Conservation (phyloP, 2,329 filamentous ascomycete genomes). For the Sclerotiophoma versabilis region DNA sequence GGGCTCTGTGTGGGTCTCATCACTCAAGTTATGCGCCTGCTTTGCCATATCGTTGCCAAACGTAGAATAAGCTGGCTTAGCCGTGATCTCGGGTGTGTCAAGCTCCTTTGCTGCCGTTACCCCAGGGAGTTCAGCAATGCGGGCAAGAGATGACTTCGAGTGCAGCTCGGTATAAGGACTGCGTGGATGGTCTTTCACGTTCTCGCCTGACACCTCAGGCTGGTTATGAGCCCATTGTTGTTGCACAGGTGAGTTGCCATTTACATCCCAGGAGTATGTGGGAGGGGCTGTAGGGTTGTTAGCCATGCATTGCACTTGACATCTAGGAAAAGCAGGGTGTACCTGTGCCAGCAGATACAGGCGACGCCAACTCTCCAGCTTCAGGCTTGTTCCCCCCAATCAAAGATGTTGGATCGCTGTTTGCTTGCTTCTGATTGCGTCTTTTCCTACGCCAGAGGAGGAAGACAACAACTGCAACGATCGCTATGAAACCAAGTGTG, state of each 20-base stretch:
- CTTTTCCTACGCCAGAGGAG: constrained; percentile 5
- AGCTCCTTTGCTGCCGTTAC: constrained; percentile 4
- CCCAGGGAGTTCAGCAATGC: constrained; percentile 8
- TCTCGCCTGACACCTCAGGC: constrained; percentile 5
- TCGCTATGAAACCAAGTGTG: not conserved
- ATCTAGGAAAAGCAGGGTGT: not conserved
- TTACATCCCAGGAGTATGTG: constrained; percentile 6
- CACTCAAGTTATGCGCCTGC: not conserved
- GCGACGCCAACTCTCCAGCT: not conserved
- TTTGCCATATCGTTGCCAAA: not conserved
- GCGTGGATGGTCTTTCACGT: not conserved
- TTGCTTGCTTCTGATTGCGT: not conserved
- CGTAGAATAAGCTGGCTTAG: not conserved
- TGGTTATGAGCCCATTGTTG: constrained; percentile 1
- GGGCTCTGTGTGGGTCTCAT: not conserved
- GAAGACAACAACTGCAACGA: constrained; percentile 3
- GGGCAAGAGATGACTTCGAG: constrained; percentile 1
- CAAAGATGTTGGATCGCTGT: not conserved
- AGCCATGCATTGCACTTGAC: not conserved
- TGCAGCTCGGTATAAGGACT: constrained; percentile 8
- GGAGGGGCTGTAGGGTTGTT: constrained; percentile 1
- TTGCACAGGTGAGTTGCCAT: not conserved
- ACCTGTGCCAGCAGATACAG: constrained; percentile 4
- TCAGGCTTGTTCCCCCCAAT: constrained; percentile 5
- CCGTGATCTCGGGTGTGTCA: not conserved